Base-by-base conservation (phyloP, 495 filamentous ascomycete genomes). In the Penicillium mononematosum region DNA sequence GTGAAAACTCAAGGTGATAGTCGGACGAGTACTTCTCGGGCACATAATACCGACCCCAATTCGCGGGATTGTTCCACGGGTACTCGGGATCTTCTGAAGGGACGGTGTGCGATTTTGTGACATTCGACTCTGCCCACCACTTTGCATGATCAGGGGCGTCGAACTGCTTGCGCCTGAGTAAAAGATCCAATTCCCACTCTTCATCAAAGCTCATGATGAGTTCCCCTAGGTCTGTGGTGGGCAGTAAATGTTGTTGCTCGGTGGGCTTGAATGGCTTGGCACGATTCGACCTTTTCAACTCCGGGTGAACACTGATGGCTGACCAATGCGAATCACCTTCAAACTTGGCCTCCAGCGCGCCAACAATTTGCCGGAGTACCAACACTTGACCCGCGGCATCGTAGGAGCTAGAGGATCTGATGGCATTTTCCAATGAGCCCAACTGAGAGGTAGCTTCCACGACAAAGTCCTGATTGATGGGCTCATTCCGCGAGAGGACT, bases 381-480 rank as follows among this genome's bases (percentile, higher is more conserved):
- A 25, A 38, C 5, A 71, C 12, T 22, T 51, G 46, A 6, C 49
- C 44, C 14, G 72, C 11, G 22, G 16, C 44, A 20, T 52, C 29
- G 41, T 38, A 14, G 8, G 61, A 25, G 17, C 39, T 12, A 31
- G 50, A 19, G 9, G 53, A 36, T 11, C 14, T 17, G 31, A 45
- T 39, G 4, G 44, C 11, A 7, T 29, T 41, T 27, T 69, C 55
- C 42, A 69, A 43, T 3, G 41, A 22, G 17, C 54, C 44, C 22
- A 75, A 32, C 25, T 72, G 57, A 8, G 70, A 70, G 29, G 62
- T 58, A 9, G 58, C 61, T 43, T 79, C 76, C 29, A 68, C 70
- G 7, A 74, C 55, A 42, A 79, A 71, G 38, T 71, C 64, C 14
- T 45, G 61, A 22, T 58, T 61, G 22, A 70, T 41, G 3, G 67